phyloP scores from a whole-genome alignment of 148 eudicot species.

The Vaccinium macrocarpon region DNA sequence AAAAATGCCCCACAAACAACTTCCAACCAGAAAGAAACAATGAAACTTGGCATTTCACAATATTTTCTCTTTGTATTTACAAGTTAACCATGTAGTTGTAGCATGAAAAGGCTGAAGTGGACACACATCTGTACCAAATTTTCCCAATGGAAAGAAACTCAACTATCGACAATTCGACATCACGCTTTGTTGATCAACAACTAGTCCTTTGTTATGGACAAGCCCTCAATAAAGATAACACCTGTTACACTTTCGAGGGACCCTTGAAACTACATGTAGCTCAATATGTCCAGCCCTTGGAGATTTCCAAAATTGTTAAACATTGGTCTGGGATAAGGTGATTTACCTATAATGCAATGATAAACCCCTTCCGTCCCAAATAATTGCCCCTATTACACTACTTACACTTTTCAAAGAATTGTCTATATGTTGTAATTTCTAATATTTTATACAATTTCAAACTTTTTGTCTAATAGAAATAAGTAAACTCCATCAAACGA shows the following conservation, averaged over 20 bases:
- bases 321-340: neutral
- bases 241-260: neutral
- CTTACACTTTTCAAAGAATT: too few species aligned
- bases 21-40: neutral
- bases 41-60: neutral
- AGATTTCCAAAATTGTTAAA: neutral
- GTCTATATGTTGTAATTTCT: too few species aligned
- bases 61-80: neutral
- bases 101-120: neutral
- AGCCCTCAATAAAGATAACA: neutral
- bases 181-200: neutral
- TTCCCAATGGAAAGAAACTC: neutral
- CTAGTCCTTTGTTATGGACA: too few species aligned
- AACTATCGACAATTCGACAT: neutral
- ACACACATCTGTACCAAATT: neutral
- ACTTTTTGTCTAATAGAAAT: too few species aligned
- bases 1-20: neutral
- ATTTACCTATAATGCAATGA: neutral
- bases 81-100: neutral
- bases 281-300: neutral
- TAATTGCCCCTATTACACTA: too few species aligned
- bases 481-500: too few species aligned
- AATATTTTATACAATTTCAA: too few species aligned
- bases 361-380: too few species aligned
- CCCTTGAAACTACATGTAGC: neutral